phyloP scores from a whole-genome alignment of 2,329 filamentous ascomycete genomes.

The Boeremia lycopersici region DNA sequence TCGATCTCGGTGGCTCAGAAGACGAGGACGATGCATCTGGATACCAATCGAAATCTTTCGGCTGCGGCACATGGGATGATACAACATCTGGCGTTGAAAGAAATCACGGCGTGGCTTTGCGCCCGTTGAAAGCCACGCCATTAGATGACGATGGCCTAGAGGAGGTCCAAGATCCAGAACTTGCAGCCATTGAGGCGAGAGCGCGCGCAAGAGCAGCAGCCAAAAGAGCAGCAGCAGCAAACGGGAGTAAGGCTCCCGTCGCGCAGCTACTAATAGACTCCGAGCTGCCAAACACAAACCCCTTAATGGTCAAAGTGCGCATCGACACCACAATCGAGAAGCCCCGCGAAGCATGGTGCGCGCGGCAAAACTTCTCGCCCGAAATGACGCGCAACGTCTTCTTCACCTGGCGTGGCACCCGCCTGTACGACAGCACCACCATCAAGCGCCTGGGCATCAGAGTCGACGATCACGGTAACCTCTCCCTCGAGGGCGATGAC shows the following conservation, averaged over 20 bases:
- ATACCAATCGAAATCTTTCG: conserved; percentile 17
- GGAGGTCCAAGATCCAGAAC: conserved; percentile 37
- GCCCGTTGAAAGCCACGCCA: conserved; percentile 12
- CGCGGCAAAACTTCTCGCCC: conserved; percentile 61
- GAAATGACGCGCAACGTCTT: conserved; percentile 64
- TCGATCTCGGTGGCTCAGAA: conserved; percentile 36
- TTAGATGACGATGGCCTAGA: conserved; percentile 33
- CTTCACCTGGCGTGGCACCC: conserved; percentile 77
- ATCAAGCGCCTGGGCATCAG: conserved; percentile 54
- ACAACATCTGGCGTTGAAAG: neutral
- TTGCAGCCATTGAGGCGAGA: conserved; percentile 37
- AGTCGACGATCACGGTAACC: conserved; percentile 49
- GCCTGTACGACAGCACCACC: conserved; percentile 77
- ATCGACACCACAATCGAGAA: conserved; percentile 70
- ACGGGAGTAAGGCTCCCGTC: conserved; percentile 33
- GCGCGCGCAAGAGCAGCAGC: conserved; percentile 32
- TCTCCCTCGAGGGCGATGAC: conserved; percentile 43
- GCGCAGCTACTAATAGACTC: conserved; percentile 73
- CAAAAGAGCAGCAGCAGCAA: conserved; percentile 18
- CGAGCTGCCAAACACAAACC: conserved; percentile 63
- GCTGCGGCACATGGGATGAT: neutral
- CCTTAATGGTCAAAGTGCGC: conserved; percentile 69
- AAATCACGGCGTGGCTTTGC: conserved; percentile 13
- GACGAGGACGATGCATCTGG: conserved; percentile 23
- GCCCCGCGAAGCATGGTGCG: conserved; percentile 73